Conservation (phyloP, 768 basidiomycete genomes). For the Lactarius akahatsu region DNA sequence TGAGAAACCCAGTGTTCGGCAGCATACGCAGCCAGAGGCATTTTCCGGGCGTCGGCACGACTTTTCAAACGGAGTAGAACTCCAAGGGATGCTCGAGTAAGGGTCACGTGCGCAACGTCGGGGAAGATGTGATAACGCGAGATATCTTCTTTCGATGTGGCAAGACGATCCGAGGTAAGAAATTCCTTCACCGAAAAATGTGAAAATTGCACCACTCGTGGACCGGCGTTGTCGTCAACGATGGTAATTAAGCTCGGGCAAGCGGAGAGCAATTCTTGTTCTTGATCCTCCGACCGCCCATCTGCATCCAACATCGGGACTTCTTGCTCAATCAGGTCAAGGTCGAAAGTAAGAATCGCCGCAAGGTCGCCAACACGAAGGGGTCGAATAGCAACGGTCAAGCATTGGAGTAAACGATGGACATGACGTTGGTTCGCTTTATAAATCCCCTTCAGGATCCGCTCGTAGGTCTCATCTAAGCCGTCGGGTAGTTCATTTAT, state of each 20-base stretch:
- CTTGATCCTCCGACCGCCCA: background rate
- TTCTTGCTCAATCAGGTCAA: background rate
- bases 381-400: background rate
- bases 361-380: background rate
- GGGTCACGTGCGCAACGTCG: background rate
- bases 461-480: background rate
- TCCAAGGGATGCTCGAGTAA: background rate
- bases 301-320: background rate
- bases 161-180: background rate
- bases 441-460: background rate
- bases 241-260: background rate
- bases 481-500: background rate
- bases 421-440: background rate
- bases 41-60: too few relatives aligned
- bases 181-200: background rate
- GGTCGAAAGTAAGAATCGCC: background rate
- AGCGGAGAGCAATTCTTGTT: background rate
- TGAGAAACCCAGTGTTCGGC: too few relatives aligned
- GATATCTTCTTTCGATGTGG: background rate
- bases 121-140: background rate
- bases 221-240: background rate
- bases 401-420: background rate
- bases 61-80: background rate
- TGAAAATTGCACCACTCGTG: background rate
- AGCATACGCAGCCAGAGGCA: too few relatives aligned